These are phyloP conservation scores for Chalciporus pseudorubinellus DNA, from an alignment of 768 basidiomycete genomes.

Conservation along the genomic window DNA sequence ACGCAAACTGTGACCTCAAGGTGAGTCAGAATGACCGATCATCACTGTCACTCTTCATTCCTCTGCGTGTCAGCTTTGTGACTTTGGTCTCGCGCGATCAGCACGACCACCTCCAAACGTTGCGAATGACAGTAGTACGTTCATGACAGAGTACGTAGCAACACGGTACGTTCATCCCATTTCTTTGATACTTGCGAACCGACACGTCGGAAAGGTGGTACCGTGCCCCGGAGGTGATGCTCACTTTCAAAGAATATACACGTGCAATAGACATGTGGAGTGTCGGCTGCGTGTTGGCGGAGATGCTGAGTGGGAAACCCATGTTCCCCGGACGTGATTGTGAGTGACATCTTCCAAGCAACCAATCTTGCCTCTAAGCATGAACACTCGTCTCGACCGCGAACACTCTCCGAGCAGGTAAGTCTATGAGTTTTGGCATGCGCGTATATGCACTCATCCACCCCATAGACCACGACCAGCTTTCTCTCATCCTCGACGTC, in stretches of 20 bases:
- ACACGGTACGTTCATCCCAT: constrained; percentile 55
- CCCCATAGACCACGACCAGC: constrained; percentile 81
- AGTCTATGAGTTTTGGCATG: background rate
- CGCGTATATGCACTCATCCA: background rate
- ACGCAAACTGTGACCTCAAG: constrained; percentile 96
- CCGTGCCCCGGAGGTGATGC: constrained; percentile 96
- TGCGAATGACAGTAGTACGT: constrained; percentile 72
- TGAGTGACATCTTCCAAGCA: constrained; percentile 26
- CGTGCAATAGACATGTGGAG: constrained; percentile 86
- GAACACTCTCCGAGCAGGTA: background rate
- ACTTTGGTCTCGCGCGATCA: constrained; percentile 85
- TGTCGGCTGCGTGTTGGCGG: constrained; percentile 84
- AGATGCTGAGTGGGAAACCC: constrained; percentile 90
- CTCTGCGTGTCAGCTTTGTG: constrained; percentile 55
- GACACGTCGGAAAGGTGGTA: constrained; percentile 67
- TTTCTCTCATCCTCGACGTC: constrained; percentile 91
- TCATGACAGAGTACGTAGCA: constrained; percentile 94
- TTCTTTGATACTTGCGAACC: background rate
- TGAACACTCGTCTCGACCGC: background rate
- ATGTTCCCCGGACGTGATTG: constrained; percentile 95
- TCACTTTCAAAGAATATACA: constrained; percentile 96
- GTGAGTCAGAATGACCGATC: constrained; percentile 39
- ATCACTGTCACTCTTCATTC: constrained; percentile 1
- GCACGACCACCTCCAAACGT: constrained; percentile 71
- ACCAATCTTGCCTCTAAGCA: background rate